A percentile compares a stretch with the other conserved stretches of the same genome.
phyloP scores from a whole-genome alignment of 495 filamentous ascomycete genomes.

The Amphirosellinia nigrospora region DNA sequence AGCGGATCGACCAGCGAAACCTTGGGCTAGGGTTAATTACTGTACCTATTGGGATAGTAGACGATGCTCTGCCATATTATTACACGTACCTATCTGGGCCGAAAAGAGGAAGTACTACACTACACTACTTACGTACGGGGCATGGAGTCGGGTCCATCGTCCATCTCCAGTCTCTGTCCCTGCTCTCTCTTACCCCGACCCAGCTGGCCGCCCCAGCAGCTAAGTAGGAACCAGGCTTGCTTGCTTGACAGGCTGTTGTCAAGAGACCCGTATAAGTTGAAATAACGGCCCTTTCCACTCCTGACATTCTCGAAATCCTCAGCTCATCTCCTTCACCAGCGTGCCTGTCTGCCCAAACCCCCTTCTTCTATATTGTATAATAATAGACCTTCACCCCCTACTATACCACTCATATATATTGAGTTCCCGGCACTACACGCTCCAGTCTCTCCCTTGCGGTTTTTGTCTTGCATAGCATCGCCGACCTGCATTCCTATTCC shows the following conservation, averaged over 20 bases:
- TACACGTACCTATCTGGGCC: constrained; percentile 18
- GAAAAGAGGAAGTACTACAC: constrained; percentile 14
- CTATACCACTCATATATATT: background rate
- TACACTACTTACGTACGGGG: too few species aligned
- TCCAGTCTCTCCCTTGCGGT: constrained; percentile 23
- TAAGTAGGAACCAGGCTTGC: constrained; percentile 20
- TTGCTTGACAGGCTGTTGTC: constrained; percentile 15
- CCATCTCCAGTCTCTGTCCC: constrained; percentile 14
- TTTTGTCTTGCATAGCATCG: constrained; percentile 26
- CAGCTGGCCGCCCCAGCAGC: constrained; percentile 28
- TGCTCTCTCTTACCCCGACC: constrained; percentile 17
- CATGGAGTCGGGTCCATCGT: constrained; percentile 23
- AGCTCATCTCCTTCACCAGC: constrained; percentile 21
- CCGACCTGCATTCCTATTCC: constrained; percentile 20
- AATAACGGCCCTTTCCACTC: constrained; percentile 28
- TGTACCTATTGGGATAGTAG: constrained; percentile 14
- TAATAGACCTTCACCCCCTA: constrained; percentile 6
- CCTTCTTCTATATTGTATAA: constrained; percentile 20
- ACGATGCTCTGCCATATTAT: background rate
- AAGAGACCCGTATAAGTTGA: constrained; percentile 28
- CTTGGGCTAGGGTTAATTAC: constrained; percentile 12
- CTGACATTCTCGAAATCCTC: constrained; percentile 21
- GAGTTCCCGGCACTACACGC: constrained; percentile 11
- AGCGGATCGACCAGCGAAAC: constrained; percentile 10
- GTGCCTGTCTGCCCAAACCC: constrained; percentile 1